Evolutionary conservation across 495 filamentous ascomycete species (phyloP).

Genomic region (Penicillium silybi): DNA sequence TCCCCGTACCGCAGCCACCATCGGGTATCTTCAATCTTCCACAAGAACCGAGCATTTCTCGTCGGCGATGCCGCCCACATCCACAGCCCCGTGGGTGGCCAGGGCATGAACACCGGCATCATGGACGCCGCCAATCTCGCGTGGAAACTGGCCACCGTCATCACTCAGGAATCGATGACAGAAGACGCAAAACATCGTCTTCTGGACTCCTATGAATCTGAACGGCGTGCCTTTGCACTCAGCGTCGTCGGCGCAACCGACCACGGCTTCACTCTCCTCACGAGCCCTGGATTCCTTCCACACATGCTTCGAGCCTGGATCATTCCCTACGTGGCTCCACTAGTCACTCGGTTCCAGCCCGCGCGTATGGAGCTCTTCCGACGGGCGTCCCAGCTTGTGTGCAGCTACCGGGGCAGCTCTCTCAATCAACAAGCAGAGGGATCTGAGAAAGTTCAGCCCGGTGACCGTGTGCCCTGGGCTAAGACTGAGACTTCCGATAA

Average conservation of each 20-base stretch:
- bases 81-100: conserved; percentile 53
- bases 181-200: conserved; percentile 37
- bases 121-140: conserved; percentile 56
- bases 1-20: conserved; percentile 34
- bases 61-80: conserved; percentile 52
- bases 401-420: conserved; percentile 26
- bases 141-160: conserved; percentile 51
- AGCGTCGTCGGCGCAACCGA: conserved; percentile 31
- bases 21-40: conserved; percentile 28
- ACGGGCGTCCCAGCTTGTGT: conserved; percentile 28
- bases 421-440: conserved; percentile 10
- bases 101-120: conserved; percentile 61
- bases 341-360: conserved; percentile 18
- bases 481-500: conserved; percentile 26
- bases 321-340: conserved; percentile 26
- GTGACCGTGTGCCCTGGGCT: conserved; percentile 36
- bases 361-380: conserved; percentile 20
- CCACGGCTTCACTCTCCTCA: conserved; percentile 23
- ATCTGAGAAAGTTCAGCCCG: conserved; percentile 23
- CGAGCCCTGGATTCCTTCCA: conserved; percentile 17
- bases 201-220: conserved; percentile 49
- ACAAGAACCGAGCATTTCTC: conserved; percentile 28
- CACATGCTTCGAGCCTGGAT: conserved; percentile 28
- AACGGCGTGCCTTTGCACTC: conserved; percentile 41
- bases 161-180: conserved; percentile 23